Evolutionary conservation across 208 protist genomes (phyloP).

Genomic region (Crithidia brevicula): DNA sequence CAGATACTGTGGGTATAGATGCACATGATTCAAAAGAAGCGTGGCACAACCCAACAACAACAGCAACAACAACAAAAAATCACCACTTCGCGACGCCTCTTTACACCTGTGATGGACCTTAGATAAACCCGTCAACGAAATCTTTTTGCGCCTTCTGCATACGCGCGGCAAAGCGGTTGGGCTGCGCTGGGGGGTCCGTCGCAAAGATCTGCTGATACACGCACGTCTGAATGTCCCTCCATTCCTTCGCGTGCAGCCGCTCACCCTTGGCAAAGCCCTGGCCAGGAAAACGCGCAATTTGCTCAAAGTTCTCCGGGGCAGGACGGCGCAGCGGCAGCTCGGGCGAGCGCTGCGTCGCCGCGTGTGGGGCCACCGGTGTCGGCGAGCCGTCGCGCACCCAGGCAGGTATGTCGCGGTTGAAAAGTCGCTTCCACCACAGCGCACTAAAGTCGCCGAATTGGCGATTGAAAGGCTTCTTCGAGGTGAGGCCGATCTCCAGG

Average conservation of each 20-base stretch:
- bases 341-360: slow-evolving; percentile 12
- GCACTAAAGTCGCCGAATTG: slow-evolving; percentile 41
- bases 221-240: slow-evolving; percentile 23
- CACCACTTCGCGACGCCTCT: not conserved
- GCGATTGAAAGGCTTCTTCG: slow-evolving; percentile 36
- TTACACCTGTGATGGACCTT: slow-evolving; percentile 16
- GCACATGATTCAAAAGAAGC: too few relatives aligned
- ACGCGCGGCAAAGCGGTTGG: slow-evolving; percentile 26
- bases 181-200: slow-evolving; percentile 23
- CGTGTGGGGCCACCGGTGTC: slow-evolving; percentile 17
- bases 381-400: slow-evolving; percentile 24
- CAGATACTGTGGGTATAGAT: too few relatives aligned
- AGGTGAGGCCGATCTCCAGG: slow-evolving; percentile 38
- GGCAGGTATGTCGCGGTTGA: slow-evolving; percentile 37
- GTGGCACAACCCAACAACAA: too few relatives aligned
- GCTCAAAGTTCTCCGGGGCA: slow-evolving; percentile 28
- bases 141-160: slow-evolving; percentile 37
- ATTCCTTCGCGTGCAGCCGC: slow-evolving; percentile 33
- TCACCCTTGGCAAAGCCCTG: slow-evolving; percentile 51
- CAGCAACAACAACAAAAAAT: too few relatives aligned
- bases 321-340: slow-evolving; percentile 27
- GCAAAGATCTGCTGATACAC: slow-evolving; percentile 31
- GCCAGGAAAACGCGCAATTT: slow-evolving; percentile 47
- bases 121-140: slow-evolving; percentile 49
- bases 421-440: slow-evolving; percentile 43